Conservation (phyloP, 148 eudicot genomes). For the Camellia granthamiana region DNA sequence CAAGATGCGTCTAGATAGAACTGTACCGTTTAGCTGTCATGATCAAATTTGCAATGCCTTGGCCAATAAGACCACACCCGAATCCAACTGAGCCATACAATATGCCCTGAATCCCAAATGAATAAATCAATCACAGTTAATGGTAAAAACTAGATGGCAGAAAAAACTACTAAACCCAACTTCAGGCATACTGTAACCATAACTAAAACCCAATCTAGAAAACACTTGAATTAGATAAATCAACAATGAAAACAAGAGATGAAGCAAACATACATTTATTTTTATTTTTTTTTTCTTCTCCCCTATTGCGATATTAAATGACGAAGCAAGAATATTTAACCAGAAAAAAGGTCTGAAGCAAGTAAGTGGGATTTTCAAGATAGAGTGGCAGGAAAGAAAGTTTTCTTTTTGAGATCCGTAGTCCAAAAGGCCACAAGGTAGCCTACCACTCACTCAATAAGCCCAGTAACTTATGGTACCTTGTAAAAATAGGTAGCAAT, state of each 20-base stretch:
- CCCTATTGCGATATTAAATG: too few relatives aligned
- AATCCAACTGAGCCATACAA: constrained; percentile 84
- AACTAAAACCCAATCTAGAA: not conserved
- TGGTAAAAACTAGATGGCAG: not conserved
- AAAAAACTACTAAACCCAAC: not conserved
- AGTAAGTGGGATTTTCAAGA: constrained; percentile 1
- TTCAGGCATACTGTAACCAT: not conserved
- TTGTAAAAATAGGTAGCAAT: constrained; percentile 70
- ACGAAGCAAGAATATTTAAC: not conserved
- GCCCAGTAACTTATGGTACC: constrained; percentile 36
- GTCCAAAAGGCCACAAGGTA: not conserved
- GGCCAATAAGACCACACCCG: constrained; percentile 86
- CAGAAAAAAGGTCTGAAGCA: not conserved
- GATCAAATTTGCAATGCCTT: constrained; percentile 84
- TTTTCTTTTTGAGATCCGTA: not conserved
- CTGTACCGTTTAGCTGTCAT: constrained; percentile 79
- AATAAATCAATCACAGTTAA: not conserved
- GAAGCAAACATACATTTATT: not conserved
- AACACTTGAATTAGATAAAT: not conserved
- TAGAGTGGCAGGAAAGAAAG: not conserved
- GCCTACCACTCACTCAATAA: constrained; percentile 7
- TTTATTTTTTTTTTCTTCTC: not conserved
- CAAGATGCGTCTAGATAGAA: not conserved
- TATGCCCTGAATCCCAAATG: constrained; percentile 49
- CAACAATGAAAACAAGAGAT: not conserved